Evolutionary conservation across 148 eudicot genomes (phyloP).

Genomic region (Vaccinium darrowii): DNA sequence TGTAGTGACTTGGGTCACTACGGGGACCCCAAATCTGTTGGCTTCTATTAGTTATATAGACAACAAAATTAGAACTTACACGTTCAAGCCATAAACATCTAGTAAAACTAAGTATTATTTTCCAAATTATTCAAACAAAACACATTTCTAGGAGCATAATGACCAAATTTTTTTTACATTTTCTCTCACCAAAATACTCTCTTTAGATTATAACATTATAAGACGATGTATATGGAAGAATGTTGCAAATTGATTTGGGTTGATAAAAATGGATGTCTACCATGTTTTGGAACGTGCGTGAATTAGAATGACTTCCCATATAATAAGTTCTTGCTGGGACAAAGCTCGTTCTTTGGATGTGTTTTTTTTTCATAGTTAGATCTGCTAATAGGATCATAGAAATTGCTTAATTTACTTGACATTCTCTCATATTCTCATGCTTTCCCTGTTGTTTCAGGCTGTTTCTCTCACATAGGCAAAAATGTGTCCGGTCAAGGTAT

Average conservation of each 20-base stretch:
- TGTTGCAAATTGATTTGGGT: background rate
- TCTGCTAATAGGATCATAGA: background rate
- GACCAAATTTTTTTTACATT: background rate
- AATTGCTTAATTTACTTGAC: background rate
- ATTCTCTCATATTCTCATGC: conserved; percentile 14
- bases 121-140: background rate
- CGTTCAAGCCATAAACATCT: background rate
- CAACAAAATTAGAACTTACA: background rate
- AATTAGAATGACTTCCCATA: background rate
- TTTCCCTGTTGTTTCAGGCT: conserved; percentile 37
- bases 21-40: background rate
- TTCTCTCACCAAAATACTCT: too few relatives aligned
- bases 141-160: background rate
- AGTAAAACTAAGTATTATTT: background rate
- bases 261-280: background rate
- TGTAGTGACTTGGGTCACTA: too few relatives aligned
- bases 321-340: background rate
- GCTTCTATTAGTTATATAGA: background rate
- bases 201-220: background rate
- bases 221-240: background rate
- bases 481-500: conserved; percentile 47
- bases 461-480: conserved; percentile 67
- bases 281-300: background rate
- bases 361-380: background rate
- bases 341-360: background rate